Conservation (phyloP, 768 basidiomycete genomes). For the Saitozyma podzolica region DNA sequence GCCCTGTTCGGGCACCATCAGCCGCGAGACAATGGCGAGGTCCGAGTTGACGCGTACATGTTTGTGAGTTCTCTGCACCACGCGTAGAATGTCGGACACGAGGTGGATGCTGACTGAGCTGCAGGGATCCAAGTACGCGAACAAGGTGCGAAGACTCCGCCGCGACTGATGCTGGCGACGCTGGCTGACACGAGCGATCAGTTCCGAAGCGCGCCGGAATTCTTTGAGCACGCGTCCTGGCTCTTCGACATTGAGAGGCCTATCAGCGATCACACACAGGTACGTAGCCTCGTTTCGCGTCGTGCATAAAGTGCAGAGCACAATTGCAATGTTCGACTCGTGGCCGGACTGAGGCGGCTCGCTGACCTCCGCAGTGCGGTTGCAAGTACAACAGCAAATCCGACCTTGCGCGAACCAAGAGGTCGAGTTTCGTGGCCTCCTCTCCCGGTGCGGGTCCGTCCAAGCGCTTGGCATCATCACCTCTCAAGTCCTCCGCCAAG, state of each 20-base stretch:
- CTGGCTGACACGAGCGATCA: conserved; percentile 9
- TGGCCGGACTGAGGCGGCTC: neutral
- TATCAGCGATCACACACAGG: conserved; percentile 26
- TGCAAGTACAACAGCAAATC: conserved; percentile 29
- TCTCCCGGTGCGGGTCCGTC: neutral
- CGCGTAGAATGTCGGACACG: no score
- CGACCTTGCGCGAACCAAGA: conserved; percentile 8
- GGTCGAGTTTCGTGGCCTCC: neutral
- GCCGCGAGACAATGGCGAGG: conserved; percentile 15
- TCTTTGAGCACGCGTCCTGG: conserved; percentile 41
- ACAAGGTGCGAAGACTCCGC: conserved; percentile 10
- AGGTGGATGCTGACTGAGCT: neutral
- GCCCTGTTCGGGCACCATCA: conserved; percentile 37
- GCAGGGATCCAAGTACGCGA: conserved; percentile 27
- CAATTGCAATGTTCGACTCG: neutral
- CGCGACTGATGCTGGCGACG: conserved; percentile 3
- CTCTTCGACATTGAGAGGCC: conserved; percentile 29
- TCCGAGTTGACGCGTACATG: conserved; percentile 33
- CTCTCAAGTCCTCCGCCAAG: neutral
- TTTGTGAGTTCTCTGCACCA: conserved; percentile 24
- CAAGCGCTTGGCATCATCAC: no score
- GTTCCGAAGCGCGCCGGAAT: conserved; percentile 42
- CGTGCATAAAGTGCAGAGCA: no score
- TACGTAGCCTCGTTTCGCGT: neutral
- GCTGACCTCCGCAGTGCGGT: conserved; percentile 25